Percentiles rank a stretch among this genome's conserved stretches.
Evolutionary conservation across 2,329 filamentous ascomycete species (phyloP).

Genomic region (Fusarium siculi): DNA sequence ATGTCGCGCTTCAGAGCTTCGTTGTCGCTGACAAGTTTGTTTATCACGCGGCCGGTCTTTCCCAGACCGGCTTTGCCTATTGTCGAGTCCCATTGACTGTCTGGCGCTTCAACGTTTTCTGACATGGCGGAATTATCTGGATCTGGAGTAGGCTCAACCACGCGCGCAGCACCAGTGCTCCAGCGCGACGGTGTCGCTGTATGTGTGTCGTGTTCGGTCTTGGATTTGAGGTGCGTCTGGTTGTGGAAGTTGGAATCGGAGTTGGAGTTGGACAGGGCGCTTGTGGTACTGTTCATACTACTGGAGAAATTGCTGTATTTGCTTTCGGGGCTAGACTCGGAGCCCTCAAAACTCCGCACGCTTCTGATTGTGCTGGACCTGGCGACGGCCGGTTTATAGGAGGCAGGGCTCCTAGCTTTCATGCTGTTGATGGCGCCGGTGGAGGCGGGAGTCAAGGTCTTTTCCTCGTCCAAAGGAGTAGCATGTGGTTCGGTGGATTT

Average conservation of each 20-base stretch:
- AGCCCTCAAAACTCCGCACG: conserved; percentile 65
- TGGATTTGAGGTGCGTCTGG: conserved; percentile 49
- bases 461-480: conserved; percentile 39
- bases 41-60: conserved; percentile 82
- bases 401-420: conserved; percentile 47
- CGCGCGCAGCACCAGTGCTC: conserved; percentile 46
- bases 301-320: conserved; percentile 66
- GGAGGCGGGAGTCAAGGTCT: conserved; percentile 53
- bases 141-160: conserved; percentile 46
- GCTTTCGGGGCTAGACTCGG: conserved; percentile 57
- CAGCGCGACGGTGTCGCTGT: conserved; percentile 47
- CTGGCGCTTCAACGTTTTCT: conserved; percentile 50
- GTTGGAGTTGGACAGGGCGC: conserved; percentile 56
- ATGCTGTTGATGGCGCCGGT: conserved; percentile 55
- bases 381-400: conserved; percentile 48
- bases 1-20: conserved; percentile 80
- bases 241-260: conserved; percentile 50
- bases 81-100: conserved; percentile 70
- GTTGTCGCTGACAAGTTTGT: conserved; percentile 83
- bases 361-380: conserved; percentile 63
- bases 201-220: conserved; percentile 49
- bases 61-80: conserved; percentile 76
- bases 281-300: conserved; percentile 65
- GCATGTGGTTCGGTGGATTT: conserved; percentile 46
- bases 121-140: conserved; percentile 42